phyloP scores from a whole-genome alignment of 192 early-diverging fungal genomes.

The Dissophora globulifera region DNA sequence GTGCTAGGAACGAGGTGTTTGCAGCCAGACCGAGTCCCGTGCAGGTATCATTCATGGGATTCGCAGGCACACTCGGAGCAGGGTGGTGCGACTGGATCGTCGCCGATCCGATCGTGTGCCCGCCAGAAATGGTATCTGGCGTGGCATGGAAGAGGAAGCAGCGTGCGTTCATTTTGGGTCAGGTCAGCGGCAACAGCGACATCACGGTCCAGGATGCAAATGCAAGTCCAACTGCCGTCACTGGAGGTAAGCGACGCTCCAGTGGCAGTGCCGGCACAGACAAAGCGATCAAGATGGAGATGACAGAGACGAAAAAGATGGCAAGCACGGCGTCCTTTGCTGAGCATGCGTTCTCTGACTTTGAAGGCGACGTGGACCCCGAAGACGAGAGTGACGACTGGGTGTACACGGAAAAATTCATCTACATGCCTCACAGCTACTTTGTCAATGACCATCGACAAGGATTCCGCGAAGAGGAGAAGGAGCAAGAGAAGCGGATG shows the following conservation, averaged over 20 bases:
- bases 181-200: background rate
- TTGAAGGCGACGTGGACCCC: constrained; percentile 67
- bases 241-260: constrained; percentile 25
- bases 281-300: constrained; percentile 34
- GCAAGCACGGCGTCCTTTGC: background rate
- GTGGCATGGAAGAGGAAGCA: constrained; percentile 63
- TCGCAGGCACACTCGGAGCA: constrained; percentile 91
- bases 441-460: constrained; percentile 96
- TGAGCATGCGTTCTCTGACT: constrained; percentile 47
- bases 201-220: background rate
- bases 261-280: constrained; percentile 12
- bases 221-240: background rate
- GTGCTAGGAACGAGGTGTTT: constrained; percentile 93
- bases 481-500: constrained; percentile 54
- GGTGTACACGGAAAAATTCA: constrained; percentile 89
- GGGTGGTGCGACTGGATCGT: constrained; percentile 89
- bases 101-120: constrained; percentile 78
- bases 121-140: constrained; percentile 72
- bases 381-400: constrained; percentile 67
- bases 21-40: constrained; percentile 90
- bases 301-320: constrained; percentile 3
- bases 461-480: constrained; percentile 86
- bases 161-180: constrained; percentile 56
- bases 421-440: constrained; percentile 93
- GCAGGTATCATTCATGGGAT: constrained; percentile 93